phyloP scores from a whole-genome alignment of 768 basidiomycete genomes.

The Trametes gibbosa region DNA sequence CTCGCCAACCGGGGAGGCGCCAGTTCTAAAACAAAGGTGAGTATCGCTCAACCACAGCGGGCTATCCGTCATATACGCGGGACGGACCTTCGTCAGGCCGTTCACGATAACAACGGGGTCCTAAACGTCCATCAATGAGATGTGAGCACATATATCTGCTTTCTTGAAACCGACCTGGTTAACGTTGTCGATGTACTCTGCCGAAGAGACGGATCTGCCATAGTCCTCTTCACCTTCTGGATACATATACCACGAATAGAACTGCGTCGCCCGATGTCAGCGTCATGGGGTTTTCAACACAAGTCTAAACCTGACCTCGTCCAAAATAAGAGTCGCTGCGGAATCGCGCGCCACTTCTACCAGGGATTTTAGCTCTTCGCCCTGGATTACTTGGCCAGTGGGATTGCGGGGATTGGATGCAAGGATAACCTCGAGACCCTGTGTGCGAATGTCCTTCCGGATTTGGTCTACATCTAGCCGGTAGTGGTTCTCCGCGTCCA shows the following conservation, averaged over 20 bases:
- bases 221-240: slow-evolving; percentile 71
- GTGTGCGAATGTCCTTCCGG: slow-evolving; percentile 75
- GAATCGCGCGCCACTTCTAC: slow-evolving; percentile 71
- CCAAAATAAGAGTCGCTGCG: slow-evolving; percentile 74
- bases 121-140: slow-evolving; percentile 29
- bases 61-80: background rate
- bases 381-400: slow-evolving; percentile 87
- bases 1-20: slow-evolving; percentile 92
- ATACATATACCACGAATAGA: slow-evolving; percentile 96
- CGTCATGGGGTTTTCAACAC: background rate
- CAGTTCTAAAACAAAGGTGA: slow-evolving; percentile 63
- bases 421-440: slow-evolving; percentile 81
- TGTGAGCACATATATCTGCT: background rate
- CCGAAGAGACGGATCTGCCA: slow-evolving; percentile 79
- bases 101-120: slow-evolving; percentile 86
- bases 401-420: slow-evolving; percentile 97
- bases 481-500: slow-evolving; percentile 56
- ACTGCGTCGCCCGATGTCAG: slow-evolving; percentile 41
- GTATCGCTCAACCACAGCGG: slow-evolving; percentile 9
- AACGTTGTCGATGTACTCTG: slow-evolving; percentile 83
- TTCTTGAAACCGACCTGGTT: slow-evolving; percentile 47
- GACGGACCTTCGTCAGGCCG: slow-evolving; percentile 80
- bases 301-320: slow-evolving; percentile 52
- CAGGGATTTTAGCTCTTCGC: slow-evolving; percentile 78
- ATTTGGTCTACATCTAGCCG: slow-evolving; percentile 73